A percentile compares a stretch with the other conserved stretches of the same genome.
Conservation (phyloP, 352 stramenopile species). For the Stramenopiles sp. region DNA sequence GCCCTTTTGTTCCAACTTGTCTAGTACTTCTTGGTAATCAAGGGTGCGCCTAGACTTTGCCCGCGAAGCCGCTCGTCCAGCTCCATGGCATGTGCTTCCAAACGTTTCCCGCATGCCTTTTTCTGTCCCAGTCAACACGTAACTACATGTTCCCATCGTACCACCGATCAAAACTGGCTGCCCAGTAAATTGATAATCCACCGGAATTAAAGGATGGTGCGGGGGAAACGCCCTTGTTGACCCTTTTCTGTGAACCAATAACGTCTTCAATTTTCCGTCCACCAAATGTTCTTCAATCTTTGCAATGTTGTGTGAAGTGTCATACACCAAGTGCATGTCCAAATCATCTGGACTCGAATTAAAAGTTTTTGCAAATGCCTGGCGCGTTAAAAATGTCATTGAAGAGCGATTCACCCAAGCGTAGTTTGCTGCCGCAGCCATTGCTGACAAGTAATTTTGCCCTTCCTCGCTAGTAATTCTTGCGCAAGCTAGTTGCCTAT, state of each 20-base stretch:
- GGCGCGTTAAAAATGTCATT: conserved; percentile 48
- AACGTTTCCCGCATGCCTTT: conserved; percentile 55
- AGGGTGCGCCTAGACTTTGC: conserved; percentile 25
- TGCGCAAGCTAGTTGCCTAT: conserved; percentile 50
- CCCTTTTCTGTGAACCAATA: conserved; percentile 55
- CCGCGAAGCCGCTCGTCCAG: conserved; percentile 26
- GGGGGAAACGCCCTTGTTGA: conserved; percentile 51
- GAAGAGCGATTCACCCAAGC: conserved; percentile 52
- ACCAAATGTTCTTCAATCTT: conserved; percentile 50
- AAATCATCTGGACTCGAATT: conserved; percentile 41
- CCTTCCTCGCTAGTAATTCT: conserved; percentile 38
- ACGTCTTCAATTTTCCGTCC: conserved; percentile 38
- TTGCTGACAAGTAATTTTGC: conserved; percentile 44
- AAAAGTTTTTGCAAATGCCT: conserved; percentile 54
- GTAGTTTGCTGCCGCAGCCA: conserved; percentile 55
- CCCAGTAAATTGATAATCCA: conserved; percentile 57
- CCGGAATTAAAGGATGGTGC: conserved; percentile 49
- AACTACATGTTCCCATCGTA: conserved; percentile 56
- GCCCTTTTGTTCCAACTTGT: conserved; percentile 37
- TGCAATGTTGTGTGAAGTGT: conserved; percentile 59
- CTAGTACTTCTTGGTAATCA: conserved; percentile 40
- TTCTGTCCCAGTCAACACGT: conserved; percentile 45
- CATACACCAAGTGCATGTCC: conserved; percentile 61
- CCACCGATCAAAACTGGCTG: conserved; percentile 48
- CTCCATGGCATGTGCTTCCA: conserved; percentile 51